Evolutionary conservation across 139 green algal species (phyloP), one percentile per base, ranked within the genome.

Genomic region (Micractinium conductrix): DNA sequence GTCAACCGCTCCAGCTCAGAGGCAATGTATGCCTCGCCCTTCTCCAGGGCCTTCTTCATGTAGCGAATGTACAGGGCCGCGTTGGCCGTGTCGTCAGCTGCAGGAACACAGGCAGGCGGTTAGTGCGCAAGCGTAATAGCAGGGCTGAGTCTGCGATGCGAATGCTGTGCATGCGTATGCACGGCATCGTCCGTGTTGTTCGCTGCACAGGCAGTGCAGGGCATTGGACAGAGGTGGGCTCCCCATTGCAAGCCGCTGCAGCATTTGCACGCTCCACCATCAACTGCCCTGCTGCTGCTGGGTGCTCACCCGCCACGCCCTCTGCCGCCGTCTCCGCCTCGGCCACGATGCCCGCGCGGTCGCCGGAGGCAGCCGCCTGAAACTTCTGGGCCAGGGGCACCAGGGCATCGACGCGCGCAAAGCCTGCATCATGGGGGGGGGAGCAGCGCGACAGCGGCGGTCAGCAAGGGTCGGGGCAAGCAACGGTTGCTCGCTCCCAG

Each of bases 341-440:
- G 9, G n/a, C 12, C 8, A 83, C 2, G 45, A 85, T 35, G 22
- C 33, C 72, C 2, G 55, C 80, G 42, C n/a, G 67, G 55, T 84
- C 89, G 21, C 71, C 83, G 0, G 48, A 62, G 37, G 48, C 72
- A 24, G 26, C 62, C 45, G 76, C 76, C n/a, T 72, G 65, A 44
- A 87, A 89, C 35, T 85, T 75, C 28, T 50, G 62, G 43, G 87
- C 87, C 24, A 86, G 50, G 30, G 68, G 42, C 12, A 68, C 90
- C 38, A 92, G 76, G 12, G 67, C 35, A 67, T 93, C 90, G 35
- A 98, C 86, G 0, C 75, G 83, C 17, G 92, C 93, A 43, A 96
- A 89, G 33, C 92, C 89, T 0, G 91, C 93, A 83, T 98, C 95
- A n/a, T n/a, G n/a, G n/a, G n/a, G n/a, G n/a, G n/a, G n/a, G n/a